A percentile compares a stretch with the other conserved stretches of the same genome.
phyloP scores from a whole-genome alignment of 768 basidiomycete species.

The Russula compacta region DNA sequence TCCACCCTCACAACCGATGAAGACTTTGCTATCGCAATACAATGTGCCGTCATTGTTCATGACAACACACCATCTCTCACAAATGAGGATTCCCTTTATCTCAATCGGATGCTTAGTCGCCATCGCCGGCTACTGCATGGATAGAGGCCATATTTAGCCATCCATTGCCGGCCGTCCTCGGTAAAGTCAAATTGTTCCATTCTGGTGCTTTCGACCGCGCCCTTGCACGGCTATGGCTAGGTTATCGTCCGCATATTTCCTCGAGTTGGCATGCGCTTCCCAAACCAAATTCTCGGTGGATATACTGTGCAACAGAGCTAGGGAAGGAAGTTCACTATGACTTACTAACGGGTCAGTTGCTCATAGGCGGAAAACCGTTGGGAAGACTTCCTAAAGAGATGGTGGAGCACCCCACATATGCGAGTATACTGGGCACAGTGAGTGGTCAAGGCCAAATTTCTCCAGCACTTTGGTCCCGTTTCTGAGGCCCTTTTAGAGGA shows the following conservation, averaged over 20 bases:
- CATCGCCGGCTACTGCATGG: constrained; percentile 1
- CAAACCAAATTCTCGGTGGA: background rate
- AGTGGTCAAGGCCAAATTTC: background rate
- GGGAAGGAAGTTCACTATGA: constrained; percentile 29
- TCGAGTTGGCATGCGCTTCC: background rate
- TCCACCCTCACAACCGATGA: background rate
- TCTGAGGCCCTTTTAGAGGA: background rate
- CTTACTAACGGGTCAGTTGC: constrained; percentile 32
- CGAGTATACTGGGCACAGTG: constrained; percentile 29
- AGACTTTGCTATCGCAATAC: constrained; percentile 6
- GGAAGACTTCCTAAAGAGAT: constrained; percentile 33
- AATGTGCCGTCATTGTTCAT: constrained; percentile 5
- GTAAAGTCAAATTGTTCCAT: background rate
- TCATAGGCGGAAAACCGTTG: constrained; percentile 34
- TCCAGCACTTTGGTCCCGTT: background rate
- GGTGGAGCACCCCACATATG: constrained; percentile 27
- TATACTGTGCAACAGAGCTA: background rate
- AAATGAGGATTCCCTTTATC: background rate
- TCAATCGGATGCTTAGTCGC: constrained; percentile 1
- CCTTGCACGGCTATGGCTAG: background rate
- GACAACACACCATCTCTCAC: constrained; percentile 5
- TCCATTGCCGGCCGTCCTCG: background rate
- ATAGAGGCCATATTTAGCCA: background rate
- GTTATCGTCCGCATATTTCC: background rate
- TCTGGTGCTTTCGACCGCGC: background rate